Conservation (phyloP, 495 filamentous ascomycete genomes). For the Penicillium herquei region DNA sequence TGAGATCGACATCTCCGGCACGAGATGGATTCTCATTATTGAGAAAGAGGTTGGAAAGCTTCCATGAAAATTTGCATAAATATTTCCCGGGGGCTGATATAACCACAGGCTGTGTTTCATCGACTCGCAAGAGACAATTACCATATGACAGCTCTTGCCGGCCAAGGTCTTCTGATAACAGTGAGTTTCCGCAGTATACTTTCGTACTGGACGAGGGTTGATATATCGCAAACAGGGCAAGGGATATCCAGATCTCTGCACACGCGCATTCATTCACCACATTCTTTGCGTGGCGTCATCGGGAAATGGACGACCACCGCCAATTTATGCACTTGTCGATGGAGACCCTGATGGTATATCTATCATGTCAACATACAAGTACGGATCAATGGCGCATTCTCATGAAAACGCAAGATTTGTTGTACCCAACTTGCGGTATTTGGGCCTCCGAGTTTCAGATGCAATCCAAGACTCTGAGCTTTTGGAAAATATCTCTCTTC, state of each 20-base stretch:
- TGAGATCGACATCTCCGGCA: slow-evolving; percentile 49
- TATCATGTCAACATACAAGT: slow-evolving; percentile 84
- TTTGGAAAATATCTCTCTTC: slow-evolving; percentile 36
- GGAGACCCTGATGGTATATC: slow-evolving; percentile 84
- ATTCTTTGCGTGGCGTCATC: slow-evolving; percentile 26
- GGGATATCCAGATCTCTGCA: slow-evolving; percentile 87
- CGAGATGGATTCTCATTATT: slow-evolving; percentile 76
- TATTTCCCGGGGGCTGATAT: slow-evolving; percentile 9
- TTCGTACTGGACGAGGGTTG: neutral
- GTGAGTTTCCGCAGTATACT: slow-evolving; percentile 34
- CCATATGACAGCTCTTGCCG: slow-evolving; percentile 47
- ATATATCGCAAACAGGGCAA: slow-evolving; percentile 54
- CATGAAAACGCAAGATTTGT: slow-evolving; percentile 65
- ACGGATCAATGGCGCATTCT: slow-evolving; percentile 70
- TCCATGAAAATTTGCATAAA: neutral
- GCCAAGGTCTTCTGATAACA: slow-evolving; percentile 67
- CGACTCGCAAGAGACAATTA: slow-evolving; percentile 56
- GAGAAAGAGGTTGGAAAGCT: slow-evolving; percentile 76
- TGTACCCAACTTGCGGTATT: slow-evolving; percentile 62
- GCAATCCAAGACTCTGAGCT: slow-evolving; percentile 33
- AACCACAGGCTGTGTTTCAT: slow-evolving; percentile 72
- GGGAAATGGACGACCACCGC: slow-evolving; percentile 25
- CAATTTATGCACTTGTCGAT: slow-evolving; percentile 72
- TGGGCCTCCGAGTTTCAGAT: slow-evolving; percentile 69
- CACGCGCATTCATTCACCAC: slow-evolving; percentile 60